These are phyloP conservation scores for Chalciporus pseudorubinellus DNA, from an alignment of 768 basidiomycete species.

Conservation along the genomic window DNA sequence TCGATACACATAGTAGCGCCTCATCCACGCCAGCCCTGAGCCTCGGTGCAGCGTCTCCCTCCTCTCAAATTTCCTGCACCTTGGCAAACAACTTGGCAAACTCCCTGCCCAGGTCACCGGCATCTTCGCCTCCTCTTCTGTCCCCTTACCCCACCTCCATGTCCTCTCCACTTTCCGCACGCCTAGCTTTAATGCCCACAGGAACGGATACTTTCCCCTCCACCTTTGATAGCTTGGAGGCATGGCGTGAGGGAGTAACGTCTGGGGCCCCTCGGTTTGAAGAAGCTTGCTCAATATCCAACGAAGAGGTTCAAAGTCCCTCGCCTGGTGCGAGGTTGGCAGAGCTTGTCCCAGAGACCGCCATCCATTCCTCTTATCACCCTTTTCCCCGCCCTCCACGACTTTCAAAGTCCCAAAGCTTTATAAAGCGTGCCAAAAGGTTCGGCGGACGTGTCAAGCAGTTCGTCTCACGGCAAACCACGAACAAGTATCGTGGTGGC, in stretches of 20 bases:
- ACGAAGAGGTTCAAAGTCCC: constrained; percentile 10
- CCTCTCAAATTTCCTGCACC: constrained; percentile 15
- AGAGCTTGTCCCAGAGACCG: constrained; percentile 9
- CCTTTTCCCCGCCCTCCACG: constrained; percentile 1
- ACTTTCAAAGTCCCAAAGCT: constrained; percentile 11
- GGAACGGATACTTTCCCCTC: constrained; percentile 35
- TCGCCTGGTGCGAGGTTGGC: not conserved
- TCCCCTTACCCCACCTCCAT: constrained; percentile 15
- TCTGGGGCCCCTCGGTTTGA: constrained; percentile 18
- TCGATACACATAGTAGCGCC: constrained; percentile 20
- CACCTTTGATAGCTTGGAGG: constrained; percentile 25
- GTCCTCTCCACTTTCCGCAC: constrained; percentile 12
- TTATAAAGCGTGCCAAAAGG: constrained; percentile 28
- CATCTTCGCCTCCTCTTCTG: constrained; percentile 11
- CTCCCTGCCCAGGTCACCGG: constrained; percentile 16
- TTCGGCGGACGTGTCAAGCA: constrained; percentile 30
- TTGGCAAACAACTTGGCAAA: constrained; percentile 13
- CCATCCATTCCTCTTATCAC: constrained; percentile 1
- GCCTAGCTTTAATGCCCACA: constrained; percentile 23
- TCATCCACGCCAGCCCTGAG: constrained; percentile 25
- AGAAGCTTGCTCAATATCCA: constrained; percentile 11
- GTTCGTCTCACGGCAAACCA: constrained; percentile 18
- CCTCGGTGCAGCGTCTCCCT: constrained; percentile 21
- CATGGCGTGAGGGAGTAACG: constrained; percentile 27
- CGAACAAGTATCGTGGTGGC: constrained; percentile 10